Evolutionary conservation across 495 filamentous ascomycete species (phyloP), one percentile per base, ranked within the genome.

Genomic region (Daldinia vernicosa): DNA sequence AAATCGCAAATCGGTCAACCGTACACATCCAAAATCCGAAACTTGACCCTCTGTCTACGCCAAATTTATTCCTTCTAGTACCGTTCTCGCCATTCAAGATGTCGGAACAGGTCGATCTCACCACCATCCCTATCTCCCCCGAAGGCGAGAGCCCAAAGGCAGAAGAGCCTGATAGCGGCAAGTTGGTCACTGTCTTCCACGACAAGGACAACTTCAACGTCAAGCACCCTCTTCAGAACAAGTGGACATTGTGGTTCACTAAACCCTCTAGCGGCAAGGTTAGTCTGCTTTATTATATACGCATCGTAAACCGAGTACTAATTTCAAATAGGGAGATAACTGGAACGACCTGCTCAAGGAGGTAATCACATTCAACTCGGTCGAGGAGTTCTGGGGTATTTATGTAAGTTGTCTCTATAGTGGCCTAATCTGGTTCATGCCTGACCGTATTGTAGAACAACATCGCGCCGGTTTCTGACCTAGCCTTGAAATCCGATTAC

Each of bases 361-460:
- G 78, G 95, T 99, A 64, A 97, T 99, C 71, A 97, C 92, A 40
- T 98, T 99, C 75, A 93, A 95, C 83, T 97, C 94, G 12, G 95
- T 99, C 3, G 95, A 99, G 80, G 96, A 99, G 80, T 99, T 99
- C 85, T 99, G 95, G 95, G 95, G 95, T 59, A 91, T 98, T 76
- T 98, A 99, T 79, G 95, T 98, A 89, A 77, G 95, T 85, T 11
- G 5, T 28, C 35, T 4, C 63, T 12, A 4, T n/a, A 56, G 12
- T 12, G 3, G 22, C 22, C 66, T 22, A 26, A 63, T 14, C 8
- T 45, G 43, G 37, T 50, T 28, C n/a, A 7, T 45, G 28, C 54
- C 63, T 74, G 40, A 70, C 61, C 26, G 9, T 40, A 14, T 30
- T 39, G 12, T 78, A 99, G 95, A 99, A 99, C 85, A 99, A 99